Conservation (phyloP, 2,329 filamentous ascomycete species). For the Sordariomycetes sp. region DNA sequence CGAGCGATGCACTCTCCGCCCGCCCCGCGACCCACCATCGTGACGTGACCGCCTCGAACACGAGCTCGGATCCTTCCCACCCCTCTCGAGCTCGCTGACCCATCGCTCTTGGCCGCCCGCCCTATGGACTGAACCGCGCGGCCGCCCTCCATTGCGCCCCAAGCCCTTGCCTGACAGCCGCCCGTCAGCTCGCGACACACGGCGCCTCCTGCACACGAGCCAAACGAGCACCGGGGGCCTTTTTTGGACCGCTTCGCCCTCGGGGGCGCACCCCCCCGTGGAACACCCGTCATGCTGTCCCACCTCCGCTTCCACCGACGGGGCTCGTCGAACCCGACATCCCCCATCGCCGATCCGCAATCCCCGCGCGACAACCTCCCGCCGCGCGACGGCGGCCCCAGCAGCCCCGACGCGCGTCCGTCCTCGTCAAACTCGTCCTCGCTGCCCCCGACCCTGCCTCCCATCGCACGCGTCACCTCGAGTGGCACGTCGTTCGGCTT, state of each 20-base stretch:
- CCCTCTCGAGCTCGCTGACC: background rate
- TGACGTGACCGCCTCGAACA: background rate
- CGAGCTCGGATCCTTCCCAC: background rate
- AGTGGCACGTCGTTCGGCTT: constrained; percentile 16
- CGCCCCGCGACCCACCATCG: background rate
- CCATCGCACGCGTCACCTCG: constrained; percentile 37
- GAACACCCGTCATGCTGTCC: constrained; percentile 30
- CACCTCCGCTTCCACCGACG: constrained; percentile 49
- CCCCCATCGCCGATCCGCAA: constrained; percentile 37
- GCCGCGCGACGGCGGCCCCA: constrained; percentile 9
- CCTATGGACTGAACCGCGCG: background rate
- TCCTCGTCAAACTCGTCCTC: constrained; percentile 21
- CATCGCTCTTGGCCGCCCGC: background rate
- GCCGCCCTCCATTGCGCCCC: background rate
- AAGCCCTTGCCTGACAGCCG: background rate
- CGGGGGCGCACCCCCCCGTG: too few species aligned
- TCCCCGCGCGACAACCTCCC: constrained; percentile 24
- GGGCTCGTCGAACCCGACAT: constrained; percentile 43
- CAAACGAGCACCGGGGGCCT: background rate
- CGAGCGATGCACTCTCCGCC: background rate
- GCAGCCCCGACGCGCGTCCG: constrained; percentile 20
- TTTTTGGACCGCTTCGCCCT: background rate
- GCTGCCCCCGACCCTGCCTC: constrained; percentile 37
- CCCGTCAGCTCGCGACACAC: background rate
- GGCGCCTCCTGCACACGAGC: background rate